Conservation (phyloP, 192 early-diverging fungal genomes). For the Podila epigama region DNA sequence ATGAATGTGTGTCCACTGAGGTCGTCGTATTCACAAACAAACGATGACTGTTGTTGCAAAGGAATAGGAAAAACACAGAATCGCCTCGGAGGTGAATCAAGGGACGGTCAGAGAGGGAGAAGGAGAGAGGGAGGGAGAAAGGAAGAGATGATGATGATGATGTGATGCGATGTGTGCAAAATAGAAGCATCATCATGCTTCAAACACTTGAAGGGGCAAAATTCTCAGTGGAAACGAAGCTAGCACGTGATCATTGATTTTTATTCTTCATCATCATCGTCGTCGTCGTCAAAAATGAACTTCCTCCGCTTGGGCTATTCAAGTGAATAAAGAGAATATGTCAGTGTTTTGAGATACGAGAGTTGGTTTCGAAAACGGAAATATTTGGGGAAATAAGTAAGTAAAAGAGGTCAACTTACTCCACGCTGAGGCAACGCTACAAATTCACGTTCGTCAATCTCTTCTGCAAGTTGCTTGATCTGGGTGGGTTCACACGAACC, state of each 20-base stretch:
- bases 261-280: background rate
- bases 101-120: background rate
- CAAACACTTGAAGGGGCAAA: too few species aligned
- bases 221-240: too few species aligned
- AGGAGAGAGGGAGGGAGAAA: background rate
- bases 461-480: background rate
- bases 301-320: conserved; percentile 7
- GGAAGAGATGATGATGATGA: background rate
- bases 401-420: background rate
- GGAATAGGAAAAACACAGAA: too few species aligned
- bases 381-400: background rate
- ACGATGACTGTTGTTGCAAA: too few species aligned
- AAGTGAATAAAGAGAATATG: background rate
- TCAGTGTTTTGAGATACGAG: too few species aligned
- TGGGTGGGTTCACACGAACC: background rate
- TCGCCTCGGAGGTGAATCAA: background rate
- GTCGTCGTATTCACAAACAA: too few species aligned
- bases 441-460: conserved; percentile 21
- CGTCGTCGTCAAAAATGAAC: conserved; percentile 21
- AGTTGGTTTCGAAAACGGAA: too few species aligned
- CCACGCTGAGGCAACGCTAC: background rate
- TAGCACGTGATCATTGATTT: background rate
- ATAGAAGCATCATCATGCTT: background rate
- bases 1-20: background rate
- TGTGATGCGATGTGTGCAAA: background rate